phyloP scores from a whole-genome alignment of 2,329 filamentous ascomycete genomes.

The Whalleya microplaca region DNA sequence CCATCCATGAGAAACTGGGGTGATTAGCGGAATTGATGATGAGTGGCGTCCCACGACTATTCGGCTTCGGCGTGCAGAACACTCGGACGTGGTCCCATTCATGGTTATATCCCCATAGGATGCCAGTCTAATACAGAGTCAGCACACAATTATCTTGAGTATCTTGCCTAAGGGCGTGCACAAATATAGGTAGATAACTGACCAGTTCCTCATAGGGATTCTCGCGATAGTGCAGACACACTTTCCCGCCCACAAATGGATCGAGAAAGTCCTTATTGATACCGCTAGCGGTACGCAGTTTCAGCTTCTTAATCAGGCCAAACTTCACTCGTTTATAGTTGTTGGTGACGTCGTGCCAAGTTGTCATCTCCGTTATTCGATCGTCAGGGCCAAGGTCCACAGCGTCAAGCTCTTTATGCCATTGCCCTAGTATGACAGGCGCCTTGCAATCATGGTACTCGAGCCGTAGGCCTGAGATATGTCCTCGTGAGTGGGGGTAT shows the following conservation, averaged over 20 bases:
- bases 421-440: conserved; percentile 27
- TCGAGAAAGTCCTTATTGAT: conserved; percentile 12
- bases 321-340: conserved; percentile 20
- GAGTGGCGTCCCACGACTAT: neutral
- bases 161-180: neutral
- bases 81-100: conserved; percentile 27
- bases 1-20: conserved; percentile 7
- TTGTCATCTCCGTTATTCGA: conserved; percentile 19
- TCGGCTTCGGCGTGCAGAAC: conserved; percentile 4
- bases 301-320: conserved; percentile 18
- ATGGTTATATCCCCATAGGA: conserved; percentile 26
- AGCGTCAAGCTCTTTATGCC: conserved; percentile 18
- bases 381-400: conserved; percentile 20
- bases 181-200: neutral
- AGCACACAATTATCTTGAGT: neutral
- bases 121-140: conserved; percentile 11
- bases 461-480: conserved; percentile 26
- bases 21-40: neutral
- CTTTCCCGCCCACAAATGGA: conserved; percentile 9
- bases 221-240: conserved; percentile 22
- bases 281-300: conserved; percentile 16
- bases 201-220: conserved; percentile 26
- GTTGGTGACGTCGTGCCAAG: conserved; percentile 23
- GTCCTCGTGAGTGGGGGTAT: neutral
- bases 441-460: conserved; percentile 21